A percentile compares a stretch with the other conserved stretches of the same genome.
These are phyloP conservation scores for Leccinum subgranulosum DNA, from an alignment of 768 basidiomycete genomes.

Conservation along the genomic window DNA sequence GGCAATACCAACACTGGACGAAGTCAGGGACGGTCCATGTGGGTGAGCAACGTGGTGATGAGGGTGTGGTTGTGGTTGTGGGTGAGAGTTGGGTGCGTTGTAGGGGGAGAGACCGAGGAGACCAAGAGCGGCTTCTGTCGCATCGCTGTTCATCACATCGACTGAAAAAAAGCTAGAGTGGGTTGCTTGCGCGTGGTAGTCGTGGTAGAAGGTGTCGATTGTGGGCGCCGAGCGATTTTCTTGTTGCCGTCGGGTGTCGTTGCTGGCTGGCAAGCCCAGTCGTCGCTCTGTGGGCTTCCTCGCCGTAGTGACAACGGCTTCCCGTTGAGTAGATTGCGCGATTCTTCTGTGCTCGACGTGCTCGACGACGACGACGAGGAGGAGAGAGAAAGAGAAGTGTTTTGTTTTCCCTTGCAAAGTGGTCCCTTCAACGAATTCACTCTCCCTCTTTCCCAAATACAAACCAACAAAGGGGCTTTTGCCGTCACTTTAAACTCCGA, in stretches of 20 bases:
- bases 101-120: conserved; percentile 48
- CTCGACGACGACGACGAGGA: conserved; percentile 12
- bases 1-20: conserved; percentile 21
- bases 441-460: conserved; percentile 23
- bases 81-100: conserved; percentile 30
- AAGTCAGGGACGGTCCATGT: conserved; percentile 29
- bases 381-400: conserved; percentile 4
- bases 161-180: conserved; percentile 2
- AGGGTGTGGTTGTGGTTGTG: conserved; percentile 23
- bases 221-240: conserved; percentile 15
- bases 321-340: background rate
- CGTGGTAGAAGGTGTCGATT: conserved; percentile 13
- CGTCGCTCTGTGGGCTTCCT: conserved; percentile 1
- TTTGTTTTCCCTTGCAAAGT: conserved; percentile 20
- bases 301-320: conserved; percentile 2
- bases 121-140: conserved; percentile 57
- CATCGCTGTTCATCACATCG: conserved; percentile 49
- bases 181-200: conserved; percentile 6
- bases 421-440: conserved; percentile 7
- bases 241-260: conserved; percentile 8
- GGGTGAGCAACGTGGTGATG: conserved; percentile 23
- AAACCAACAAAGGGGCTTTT: conserved; percentile 27
- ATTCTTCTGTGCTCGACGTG: conserved; percentile 13
- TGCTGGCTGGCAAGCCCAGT: background rate
- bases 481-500: conserved; percentile 21